phyloP scores from a whole-genome alignment of 2,329 filamentous ascomycete species.

The Exserohilum turcica region DNA sequence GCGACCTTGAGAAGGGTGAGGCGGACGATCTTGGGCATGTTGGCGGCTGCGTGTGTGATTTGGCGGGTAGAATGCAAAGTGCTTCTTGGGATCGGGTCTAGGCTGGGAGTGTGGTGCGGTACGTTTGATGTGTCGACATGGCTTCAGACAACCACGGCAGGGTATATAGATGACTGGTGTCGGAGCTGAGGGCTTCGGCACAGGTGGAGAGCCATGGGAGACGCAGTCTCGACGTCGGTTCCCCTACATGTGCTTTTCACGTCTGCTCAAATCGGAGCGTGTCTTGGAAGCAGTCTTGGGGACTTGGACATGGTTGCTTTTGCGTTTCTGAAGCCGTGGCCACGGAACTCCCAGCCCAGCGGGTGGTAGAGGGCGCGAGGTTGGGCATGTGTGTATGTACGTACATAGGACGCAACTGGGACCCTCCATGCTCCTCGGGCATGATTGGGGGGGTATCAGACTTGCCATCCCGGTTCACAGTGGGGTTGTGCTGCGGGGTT shows the following conservation, averaged over 20 bases:
- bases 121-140: neutral
- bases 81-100: neutral
- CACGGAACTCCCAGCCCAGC: neutral
- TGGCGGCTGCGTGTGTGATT: constrained; percentile 13
- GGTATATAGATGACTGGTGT: constrained; percentile 8
- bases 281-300: neutral
- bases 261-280: constrained; percentile 1
- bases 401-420: neutral
- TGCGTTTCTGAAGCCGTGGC: constrained; percentile 1
- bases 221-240: constrained; percentile 21
- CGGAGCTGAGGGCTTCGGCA: constrained; percentile 16
- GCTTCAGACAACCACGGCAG: neutral
- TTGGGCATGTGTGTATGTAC: neutral
- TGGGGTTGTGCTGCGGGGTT: constrained; percentile 1
- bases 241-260: constrained; percentile 19
- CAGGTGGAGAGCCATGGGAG: constrained; percentile 33
- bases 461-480: neutral
- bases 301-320: constrained; percentile 4
- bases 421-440: neutral
- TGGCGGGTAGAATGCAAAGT: neutral
- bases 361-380: constrained; percentile 1
- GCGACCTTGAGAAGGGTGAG: constrained; percentile 47
- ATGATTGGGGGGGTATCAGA: neutral
- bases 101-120: neutral
- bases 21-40: constrained; percentile 43